A percentile compares a stretch with the other conserved stretches of the same genome.
Conservation (phyloP, 202 grass and related monocot species). For the Carex arenaria region DNA sequence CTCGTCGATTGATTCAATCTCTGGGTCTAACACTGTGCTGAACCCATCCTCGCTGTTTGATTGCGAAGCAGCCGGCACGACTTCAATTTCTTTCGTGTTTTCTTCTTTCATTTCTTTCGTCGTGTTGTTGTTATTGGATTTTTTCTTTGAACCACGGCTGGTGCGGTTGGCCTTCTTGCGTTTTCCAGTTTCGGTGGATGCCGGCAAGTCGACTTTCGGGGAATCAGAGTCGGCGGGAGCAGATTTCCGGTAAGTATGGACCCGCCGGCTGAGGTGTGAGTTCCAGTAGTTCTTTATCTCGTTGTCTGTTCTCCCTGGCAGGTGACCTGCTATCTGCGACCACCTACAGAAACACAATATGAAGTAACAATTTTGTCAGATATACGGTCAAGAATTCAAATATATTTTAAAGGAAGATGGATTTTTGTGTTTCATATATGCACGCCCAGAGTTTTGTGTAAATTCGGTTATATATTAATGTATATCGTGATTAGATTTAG, state of each 20-base stretch:
- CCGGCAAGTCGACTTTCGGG: constrained; percentile 30
- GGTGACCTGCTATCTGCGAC: constrained; percentile 62
- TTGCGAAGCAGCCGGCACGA: constrained; percentile 22
- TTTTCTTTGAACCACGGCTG: constrained; percentile 31
- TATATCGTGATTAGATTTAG: no score
- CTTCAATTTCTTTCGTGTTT: not conserved
- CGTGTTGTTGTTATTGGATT: not conserved
- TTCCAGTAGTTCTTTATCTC: constrained; percentile 97
- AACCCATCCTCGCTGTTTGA: constrained; percentile 33
- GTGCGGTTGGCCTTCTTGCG: constrained; percentile 38
- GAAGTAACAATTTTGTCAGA: not conserved
- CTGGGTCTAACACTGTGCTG: constrained; percentile 55
- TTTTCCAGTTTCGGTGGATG: constrained; percentile 27
- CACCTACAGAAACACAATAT: constrained; percentile 35
- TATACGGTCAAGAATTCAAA: not conserved
- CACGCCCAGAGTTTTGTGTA: not conserved
- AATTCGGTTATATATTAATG: not conserved
- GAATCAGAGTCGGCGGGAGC: constrained; percentile 23
- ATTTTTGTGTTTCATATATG: no score
- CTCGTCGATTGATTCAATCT: constrained; percentile 29
- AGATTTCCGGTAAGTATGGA: constrained; percentile 46
- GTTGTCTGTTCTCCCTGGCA: constrained; percentile 79
- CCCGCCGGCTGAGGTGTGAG: constrained; percentile 71
- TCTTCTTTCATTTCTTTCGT: not conserved
- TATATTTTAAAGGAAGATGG: not conserved